These are phyloP conservation scores for Leccinum imitatum DNA, from an alignment of 768 basidiomycete species.

Conservation along the genomic window DNA sequence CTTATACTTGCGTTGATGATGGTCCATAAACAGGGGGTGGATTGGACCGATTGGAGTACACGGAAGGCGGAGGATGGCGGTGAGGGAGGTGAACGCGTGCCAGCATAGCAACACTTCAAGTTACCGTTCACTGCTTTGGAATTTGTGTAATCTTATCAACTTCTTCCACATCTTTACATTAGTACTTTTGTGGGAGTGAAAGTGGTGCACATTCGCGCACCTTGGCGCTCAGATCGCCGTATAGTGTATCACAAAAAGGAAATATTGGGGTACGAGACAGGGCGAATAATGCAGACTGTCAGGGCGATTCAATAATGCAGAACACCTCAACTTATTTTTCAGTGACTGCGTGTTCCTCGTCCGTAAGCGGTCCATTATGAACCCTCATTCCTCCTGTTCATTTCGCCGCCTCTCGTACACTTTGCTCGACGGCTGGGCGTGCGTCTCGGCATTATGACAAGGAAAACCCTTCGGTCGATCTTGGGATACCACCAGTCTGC, in stretches of 20 bases:
- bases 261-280: no score
- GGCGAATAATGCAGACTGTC: no score
- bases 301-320: no score
- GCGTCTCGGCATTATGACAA: conserved; percentile 24
- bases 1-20: conserved; percentile 90
- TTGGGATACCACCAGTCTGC: conserved; percentile 28
- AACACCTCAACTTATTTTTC: conserved; percentile 51
- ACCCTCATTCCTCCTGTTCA: conserved; percentile 71
- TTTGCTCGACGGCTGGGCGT: conserved; percentile 15
- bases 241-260: no score
- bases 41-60: conserved; percentile 62
- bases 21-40: conserved; percentile 86
- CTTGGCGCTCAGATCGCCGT: no score
- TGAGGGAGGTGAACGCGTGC: not conserved
- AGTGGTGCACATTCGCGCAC: not conserved
- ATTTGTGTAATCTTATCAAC: not conserved
- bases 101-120: not conserved
- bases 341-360: conserved; percentile 85
- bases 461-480: conserved; percentile 52
- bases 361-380: conserved; percentile 84
- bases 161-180: not conserved
- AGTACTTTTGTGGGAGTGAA: not conserved
- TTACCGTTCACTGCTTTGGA: no score
- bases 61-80: not conserved
- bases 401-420: conserved; percentile 44